Base-by-base conservation (phyloP, 2,329 filamentous ascomycete species). In the Colletotrichum trifolii region DNA sequence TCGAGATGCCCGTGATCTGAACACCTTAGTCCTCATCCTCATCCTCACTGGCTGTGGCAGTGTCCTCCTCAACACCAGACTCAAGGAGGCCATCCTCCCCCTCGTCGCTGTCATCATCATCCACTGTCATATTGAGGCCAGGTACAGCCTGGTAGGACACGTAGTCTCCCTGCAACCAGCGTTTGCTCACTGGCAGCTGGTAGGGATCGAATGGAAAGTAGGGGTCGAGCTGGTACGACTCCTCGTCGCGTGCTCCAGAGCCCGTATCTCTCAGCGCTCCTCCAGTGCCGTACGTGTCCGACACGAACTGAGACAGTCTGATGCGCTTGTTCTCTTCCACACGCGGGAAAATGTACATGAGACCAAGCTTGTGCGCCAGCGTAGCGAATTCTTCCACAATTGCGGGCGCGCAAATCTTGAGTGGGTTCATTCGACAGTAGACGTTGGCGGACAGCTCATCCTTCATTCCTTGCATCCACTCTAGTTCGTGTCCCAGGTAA, bases 201-300 rank as follows among this genome's bases (percentile, higher is more conserved):
- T 98, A 99, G 2, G 96, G 96, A 74, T 99, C 96, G 73, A 99
- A 99, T 0, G 96, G 96, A 73, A 98, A 99, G 76, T 97, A 97
- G 0, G 94, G 92, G 71, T 98, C 94, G 2, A 99, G 85, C 76
- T 97, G 91, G 72, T 95, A 90, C 72, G 89, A 91, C 67, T 90
- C 89, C 70, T 97, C 93, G 64, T 92, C 91, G 58, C 89, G 85
- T 12, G 79, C 75, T 54, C 84, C 79, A 54, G 79, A 77, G 7
- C 82, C 82, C 6, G 84, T 76, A 70, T 87, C 87, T 66, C 83
- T 83, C 39, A 87, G 79, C 1, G 81, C 83, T 10, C 84, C 83
- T 59, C 86, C 84, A 10, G 81, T 84, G 15, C 85, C 82, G 68
- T 87, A 86, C 40, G 83, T 85, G 8, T 84, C 82, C 2, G 81